A percentile compares a stretch with the other conserved stretches of the same genome.
Conservation (phyloP, 495 filamentous ascomycete genomes). For the Clohesyomyces aquaticus region DNA sequence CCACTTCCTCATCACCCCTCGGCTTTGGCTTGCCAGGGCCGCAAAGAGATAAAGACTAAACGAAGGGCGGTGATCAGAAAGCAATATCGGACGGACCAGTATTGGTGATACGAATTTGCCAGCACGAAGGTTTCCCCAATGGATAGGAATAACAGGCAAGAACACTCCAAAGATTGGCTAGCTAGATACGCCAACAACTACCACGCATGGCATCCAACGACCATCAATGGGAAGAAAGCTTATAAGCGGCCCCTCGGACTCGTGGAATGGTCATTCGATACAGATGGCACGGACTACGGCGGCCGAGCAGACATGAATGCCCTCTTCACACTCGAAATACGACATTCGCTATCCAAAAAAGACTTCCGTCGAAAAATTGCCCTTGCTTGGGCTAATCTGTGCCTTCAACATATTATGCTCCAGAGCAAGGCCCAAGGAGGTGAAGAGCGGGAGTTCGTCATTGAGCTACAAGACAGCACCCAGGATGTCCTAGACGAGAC, state of each 20-base stretch:
- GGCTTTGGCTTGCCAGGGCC: too few relatives aligned
- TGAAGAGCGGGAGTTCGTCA: conserved; percentile 31
- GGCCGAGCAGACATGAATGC: conserved; percentile 39
- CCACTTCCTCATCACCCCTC: too few relatives aligned
- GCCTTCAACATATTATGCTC: conserved; percentile 45
- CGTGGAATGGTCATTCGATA: conserved; percentile 38
- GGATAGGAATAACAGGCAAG: too few relatives aligned
- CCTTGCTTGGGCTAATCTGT: conserved; percentile 45
- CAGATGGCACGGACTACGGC: conserved; percentile 35
- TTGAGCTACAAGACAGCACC: conserved; percentile 29
- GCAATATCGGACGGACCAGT: too few relatives aligned
- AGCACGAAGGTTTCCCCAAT: too few relatives aligned
- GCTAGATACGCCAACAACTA: conserved; percentile 35
- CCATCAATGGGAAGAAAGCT: conserved; percentile 10
- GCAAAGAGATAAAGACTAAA: too few relatives aligned
- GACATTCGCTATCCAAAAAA: conserved; percentile 18
- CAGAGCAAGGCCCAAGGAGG: conserved; percentile 33
- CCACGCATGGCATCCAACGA: conserved; percentile 29
- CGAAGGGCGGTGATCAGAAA: too few relatives aligned
- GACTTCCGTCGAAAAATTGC: conserved; percentile 40
- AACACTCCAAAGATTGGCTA: too few relatives aligned
- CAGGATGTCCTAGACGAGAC: conserved; percentile 33
- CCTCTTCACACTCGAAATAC: conserved; percentile 32
- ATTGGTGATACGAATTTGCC: too few relatives aligned
- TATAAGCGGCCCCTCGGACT: conserved; percentile 34